Conservation (phyloP, 2,329 filamentous ascomycete genomes). For the Epicoccum nigrum region DNA sequence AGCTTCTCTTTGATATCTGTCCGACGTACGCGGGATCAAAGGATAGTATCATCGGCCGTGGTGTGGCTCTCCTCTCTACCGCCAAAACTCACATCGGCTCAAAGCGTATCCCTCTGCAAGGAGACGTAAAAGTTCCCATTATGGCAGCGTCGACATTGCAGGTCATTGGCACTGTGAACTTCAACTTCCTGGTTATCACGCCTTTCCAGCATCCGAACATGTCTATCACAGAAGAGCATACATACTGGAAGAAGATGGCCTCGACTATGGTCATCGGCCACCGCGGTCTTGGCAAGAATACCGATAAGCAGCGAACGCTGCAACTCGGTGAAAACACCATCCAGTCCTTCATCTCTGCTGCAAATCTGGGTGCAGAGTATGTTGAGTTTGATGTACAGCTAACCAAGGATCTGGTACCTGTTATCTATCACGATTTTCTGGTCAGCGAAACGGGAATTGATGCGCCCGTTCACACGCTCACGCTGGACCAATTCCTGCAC, state of each 20-base stretch:
- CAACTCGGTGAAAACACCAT: constrained; percentile 97
- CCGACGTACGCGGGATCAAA: constrained; percentile 87
- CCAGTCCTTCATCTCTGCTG: constrained; percentile 92
- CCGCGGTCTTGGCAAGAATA: constrained; percentile 84
- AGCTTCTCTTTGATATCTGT: constrained; percentile 90
- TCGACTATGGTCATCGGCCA: constrained; percentile 83
- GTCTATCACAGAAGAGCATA: constrained; percentile 86
- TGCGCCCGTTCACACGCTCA: constrained; percentile 92
- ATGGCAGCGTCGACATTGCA: constrained; percentile 81
- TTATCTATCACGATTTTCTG: constrained; percentile 98
- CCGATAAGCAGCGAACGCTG: constrained; percentile 79
- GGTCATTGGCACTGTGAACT: constrained; percentile 92
- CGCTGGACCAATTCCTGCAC: constrained; percentile 92
- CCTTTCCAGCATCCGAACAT: constrained; percentile 94
- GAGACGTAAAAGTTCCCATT: constrained; percentile 90
- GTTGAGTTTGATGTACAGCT: constrained; percentile 88
- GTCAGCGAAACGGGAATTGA: constrained; percentile 98
- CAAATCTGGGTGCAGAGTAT: constrained; percentile 82
- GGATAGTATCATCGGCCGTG: constrained; percentile 85
- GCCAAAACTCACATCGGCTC: constrained; percentile 82
- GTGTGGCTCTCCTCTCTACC: constrained; percentile 83
- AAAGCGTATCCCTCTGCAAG: constrained; percentile 89
- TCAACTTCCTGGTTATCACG: constrained; percentile 94
- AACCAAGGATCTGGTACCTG: constrained; percentile 97
- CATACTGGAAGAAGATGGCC: constrained; percentile 93